phyloP scores from a whole-genome alignment of 2,329 filamentous ascomycete species.

The Falciphora oryzae region DNA sequence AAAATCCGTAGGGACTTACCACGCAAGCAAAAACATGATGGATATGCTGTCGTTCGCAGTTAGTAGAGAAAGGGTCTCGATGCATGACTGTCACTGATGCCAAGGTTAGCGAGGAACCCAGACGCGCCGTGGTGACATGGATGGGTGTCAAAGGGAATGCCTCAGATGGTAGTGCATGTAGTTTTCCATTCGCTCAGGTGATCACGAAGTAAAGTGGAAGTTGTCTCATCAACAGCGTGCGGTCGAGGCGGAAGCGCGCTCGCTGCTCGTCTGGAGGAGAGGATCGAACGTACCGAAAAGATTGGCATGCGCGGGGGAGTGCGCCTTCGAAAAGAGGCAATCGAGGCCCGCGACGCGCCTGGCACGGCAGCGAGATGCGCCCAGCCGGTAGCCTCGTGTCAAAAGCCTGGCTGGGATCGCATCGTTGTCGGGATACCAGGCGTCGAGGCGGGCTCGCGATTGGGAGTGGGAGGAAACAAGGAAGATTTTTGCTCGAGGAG shows the following conservation, averaged over 20 bases:
- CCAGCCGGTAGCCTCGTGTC: neutral
- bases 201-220: conserved; percentile 56
- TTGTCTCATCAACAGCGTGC: conserved; percentile 47
- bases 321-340: too few species aligned
- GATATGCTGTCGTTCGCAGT: too few species aligned
- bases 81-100: too few species aligned
- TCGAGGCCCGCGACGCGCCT: too few species aligned
- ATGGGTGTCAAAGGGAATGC: conserved; percentile 18
- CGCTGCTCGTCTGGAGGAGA: conserved; percentile 2
- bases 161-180: conserved; percentile 79
- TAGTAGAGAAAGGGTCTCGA: too few species aligned
- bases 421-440: neutral
- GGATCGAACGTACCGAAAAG: conserved; percentile 7
- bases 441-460: neutral
- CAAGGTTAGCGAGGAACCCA: neutral
- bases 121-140: neutral
- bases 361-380: too few species aligned
- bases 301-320: too few species aligned
- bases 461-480: neutral
- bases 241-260: conserved; percentile 11
- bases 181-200: conserved; percentile 50
- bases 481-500: neutral
- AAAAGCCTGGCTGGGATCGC: neutral
- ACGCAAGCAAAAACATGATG: neutral
- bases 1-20: neutral